Percentiles rank a stretch among this genome's conserved stretches.
Conservation (phyloP, 208 protist species). For the Trypanosoma theileri region DNA sequence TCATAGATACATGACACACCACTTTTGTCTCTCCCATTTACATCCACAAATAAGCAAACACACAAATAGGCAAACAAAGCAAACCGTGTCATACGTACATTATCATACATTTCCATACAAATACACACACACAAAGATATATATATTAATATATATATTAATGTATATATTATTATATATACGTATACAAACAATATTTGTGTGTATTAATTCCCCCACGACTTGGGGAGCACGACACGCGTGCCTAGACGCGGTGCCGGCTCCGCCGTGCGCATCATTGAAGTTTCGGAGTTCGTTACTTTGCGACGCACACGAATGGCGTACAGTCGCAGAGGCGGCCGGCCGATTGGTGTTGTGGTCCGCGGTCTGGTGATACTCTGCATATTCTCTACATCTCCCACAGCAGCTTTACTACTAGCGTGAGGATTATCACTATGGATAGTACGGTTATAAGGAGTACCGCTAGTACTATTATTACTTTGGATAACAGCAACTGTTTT, state of each 20-base stretch:
- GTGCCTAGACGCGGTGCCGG: not conserved
- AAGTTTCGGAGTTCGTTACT: constrained; percentile 1
- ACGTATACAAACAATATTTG: not conserved
- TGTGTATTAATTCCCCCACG: not conserved
- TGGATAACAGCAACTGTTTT: not conserved
- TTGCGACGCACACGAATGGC: constrained; percentile 3
- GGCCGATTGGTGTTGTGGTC: not conserved
- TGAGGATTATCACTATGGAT: too few species aligned
- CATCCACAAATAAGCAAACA: too few species aligned
- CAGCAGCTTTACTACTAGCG: not conserved
- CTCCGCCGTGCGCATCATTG: not conserved
- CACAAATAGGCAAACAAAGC: too few species aligned
- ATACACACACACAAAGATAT: too few species aligned
- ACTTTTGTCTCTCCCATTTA: not conserved
- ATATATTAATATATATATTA: constrained; percentile 11
- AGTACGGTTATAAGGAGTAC: not conserved
- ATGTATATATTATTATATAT: constrained; percentile 5
- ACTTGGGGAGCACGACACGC: constrained; percentile 9
- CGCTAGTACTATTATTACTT: not conserved
- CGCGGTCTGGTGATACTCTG: not conserved
- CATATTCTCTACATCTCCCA: not conserved
- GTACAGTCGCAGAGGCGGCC: constrained; percentile 24
- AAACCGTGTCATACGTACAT: too few species aligned
- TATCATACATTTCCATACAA: too few species aligned
- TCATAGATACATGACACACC: too few species aligned